Evolutionary conservation across 2,329 filamentous ascomycete genomes (phyloP).

Genomic region (Diplodia seriata): DNA sequence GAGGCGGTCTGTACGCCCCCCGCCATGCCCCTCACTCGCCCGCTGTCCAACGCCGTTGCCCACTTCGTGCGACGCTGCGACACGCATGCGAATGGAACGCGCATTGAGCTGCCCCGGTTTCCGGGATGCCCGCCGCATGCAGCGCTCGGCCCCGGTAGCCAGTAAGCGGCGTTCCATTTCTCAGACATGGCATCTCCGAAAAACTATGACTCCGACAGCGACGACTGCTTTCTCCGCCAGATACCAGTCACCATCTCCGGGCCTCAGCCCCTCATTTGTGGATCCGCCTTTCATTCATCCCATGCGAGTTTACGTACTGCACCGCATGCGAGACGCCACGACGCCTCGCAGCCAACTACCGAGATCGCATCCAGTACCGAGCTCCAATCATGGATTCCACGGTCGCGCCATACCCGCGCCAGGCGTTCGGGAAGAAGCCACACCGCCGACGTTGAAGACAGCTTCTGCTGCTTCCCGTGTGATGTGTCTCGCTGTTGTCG

Average conservation of each 20-base stretch:
- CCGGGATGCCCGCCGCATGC: conserved; percentile 5
- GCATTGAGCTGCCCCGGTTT: background rate
- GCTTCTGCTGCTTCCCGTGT: no score
- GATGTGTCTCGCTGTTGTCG: no score
- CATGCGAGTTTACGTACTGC: conserved; percentile 29
- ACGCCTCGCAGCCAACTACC: conserved; percentile 45
- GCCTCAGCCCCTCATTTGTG: background rate
- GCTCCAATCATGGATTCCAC: conserved; percentile 46
- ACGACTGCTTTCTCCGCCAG: conserved; percentile 42
- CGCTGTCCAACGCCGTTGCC: background rate
- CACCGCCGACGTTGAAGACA: no score
- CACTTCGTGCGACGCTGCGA: background rate
- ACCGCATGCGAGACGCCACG: conserved; percentile 49
- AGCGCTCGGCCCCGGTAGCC: background rate
- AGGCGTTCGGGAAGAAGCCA: conserved; percentile 49
- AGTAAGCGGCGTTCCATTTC: conserved; percentile 14
- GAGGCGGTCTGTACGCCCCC: conserved; percentile 14
- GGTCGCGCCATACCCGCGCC: conserved; percentile 47
- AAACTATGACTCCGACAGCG: conserved; percentile 1
- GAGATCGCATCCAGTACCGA: conserved; percentile 53
- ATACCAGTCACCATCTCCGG: conserved; percentile 45
- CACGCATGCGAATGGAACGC: background rate
- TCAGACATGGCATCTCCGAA: background rate
- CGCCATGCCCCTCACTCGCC: background rate
- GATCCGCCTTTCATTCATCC: background rate